Evolutionary conservation across 352 stramenopile genomes (phyloP), one percentile per base, ranked within the genome.

Genomic region (Phytophthora pinifolia): DNA sequence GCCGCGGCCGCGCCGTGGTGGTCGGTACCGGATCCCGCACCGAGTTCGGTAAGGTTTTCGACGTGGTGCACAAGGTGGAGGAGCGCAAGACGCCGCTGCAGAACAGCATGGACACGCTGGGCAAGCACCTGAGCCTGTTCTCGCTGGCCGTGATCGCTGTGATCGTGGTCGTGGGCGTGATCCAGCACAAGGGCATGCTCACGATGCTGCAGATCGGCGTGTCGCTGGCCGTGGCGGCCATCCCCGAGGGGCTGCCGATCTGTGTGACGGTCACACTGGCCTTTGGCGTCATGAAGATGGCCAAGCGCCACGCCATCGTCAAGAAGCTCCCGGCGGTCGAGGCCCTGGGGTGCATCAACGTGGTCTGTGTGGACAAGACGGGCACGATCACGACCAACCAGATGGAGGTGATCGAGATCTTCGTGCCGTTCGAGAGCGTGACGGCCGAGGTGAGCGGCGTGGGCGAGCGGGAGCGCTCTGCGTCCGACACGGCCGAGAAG

Each of bases 151-250:
- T 98, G 12, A 99, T 99, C 70, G 81, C 74, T 7, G 60, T 98
- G 5, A 99, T 99, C 67, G 94, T 92, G 20, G 34, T 98, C 12
- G 79, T 98, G 17, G 96, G 96, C 7, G 88, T 97, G 8, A 54
- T 97, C 9, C 83, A 96, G 47, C 83, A 94, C 51, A 92, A 98
- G 52, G 87, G 92, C 0, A 79, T 98, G 43, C 74, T 99, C 14
- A 89, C 96, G 46, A 98, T 98, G 71, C 88, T 99, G 25, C 96
- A 97, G 49, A 98, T 99, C 46, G 95, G 94, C 13, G 92, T 98
- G 4, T 98, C 90, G 65, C 78, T 95, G 29, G 59, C 76, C 37
- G 71, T 94, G 22, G 69, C 79, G 69, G 70, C 96, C 61, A 83
- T 93, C 27, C 79, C 83, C 2, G 81, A 94, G 36, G 86, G 82